Evolutionary conservation across 192 early-diverging fungal species (phyloP), one percentile per base, ranked within the genome.

Genomic region (Umbelopsis sp.): DNA sequence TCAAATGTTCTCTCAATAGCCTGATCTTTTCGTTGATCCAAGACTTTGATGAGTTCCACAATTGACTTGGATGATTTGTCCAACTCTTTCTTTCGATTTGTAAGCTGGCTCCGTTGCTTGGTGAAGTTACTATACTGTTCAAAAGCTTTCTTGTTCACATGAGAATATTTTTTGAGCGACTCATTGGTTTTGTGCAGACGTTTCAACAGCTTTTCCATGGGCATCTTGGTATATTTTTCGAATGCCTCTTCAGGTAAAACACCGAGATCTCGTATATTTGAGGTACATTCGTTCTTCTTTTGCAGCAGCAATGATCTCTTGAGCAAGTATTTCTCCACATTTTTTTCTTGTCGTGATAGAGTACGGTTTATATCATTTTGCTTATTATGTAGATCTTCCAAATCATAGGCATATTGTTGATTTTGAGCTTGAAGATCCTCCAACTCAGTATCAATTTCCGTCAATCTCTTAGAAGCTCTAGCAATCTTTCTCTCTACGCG

Each of bases 141-240:
- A 81, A 96, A 95, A 0, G 97, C 97, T 80, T 97, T 97, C 76
- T 97, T 99, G 86, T 99, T 99, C 68, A 99, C 94, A 70, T 97
- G 96, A 16, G 88, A 87, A 73, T 91, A 98, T 80, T 92, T 90
- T 67, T 95, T 93, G 30, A 99, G 82, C 33, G 81, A 85, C 71
- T 96, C 95, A 77, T 95, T 96, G 23, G 90, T 86, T 65, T 85
- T 86, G 74, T 97, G 89, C 64, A 93, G 81, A 67, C 84, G 80
- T 71, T 83, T 89, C 47, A 90, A 74, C 64, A 91, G 53, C 84
- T 75, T 85, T 27, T 85, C 79, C 20, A 83, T 78, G 37, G 74
- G 67, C 5, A 69, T 50, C 20, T 73, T 80, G 49, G 79, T 71
- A 84, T 85, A 89, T 71, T 86, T 91, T 47, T 92, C 88, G 75